phyloP scores from a whole-genome alignment of 2,329 filamentous ascomycete species.

The Drechslera avenae region DNA sequence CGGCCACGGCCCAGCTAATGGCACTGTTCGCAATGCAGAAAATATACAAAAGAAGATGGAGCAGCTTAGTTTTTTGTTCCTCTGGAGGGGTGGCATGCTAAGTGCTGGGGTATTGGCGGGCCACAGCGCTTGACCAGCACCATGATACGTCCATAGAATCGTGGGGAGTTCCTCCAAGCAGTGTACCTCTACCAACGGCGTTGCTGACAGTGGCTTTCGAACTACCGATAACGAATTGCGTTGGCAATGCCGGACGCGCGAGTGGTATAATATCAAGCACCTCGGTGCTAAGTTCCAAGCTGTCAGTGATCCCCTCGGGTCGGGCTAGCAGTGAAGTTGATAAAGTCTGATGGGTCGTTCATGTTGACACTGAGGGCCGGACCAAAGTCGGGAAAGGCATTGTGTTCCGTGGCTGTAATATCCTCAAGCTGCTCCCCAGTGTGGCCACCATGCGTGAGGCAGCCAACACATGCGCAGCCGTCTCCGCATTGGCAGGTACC shows the following conservation, averaged over 20 bases:
- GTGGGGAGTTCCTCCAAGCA: no score
- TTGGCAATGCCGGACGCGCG: no score
- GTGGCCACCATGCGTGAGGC: conserved; percentile 58
- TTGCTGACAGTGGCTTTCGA: no score
- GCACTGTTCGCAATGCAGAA: neutral
- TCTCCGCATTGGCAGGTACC: conserved; percentile 60
- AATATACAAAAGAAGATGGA: neutral
- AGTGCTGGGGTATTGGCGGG: no score
- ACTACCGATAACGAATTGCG: no score
- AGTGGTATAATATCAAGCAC: no score
- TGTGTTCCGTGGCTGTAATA: conserved; percentile 19
- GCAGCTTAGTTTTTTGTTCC: no score
- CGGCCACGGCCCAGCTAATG: neutral
- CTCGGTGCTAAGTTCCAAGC: neutral
- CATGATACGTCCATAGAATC: no score
- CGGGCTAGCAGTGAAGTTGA: conserved; percentile 13
- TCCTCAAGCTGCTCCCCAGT: conserved; percentile 49
- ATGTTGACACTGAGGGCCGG: conserved; percentile 9
- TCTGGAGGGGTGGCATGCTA: no score
- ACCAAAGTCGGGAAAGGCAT: conserved; percentile 22
- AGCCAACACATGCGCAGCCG: conserved; percentile 59
- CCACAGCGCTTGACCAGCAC: no score
- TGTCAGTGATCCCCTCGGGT: no score
- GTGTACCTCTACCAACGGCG: no score
- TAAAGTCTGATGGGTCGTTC: conserved; percentile 16